Percentiles rank a stretch among this genome's conserved stretches.
These are phyloP conservation scores for Backusella liffmaniae DNA, from an alignment of 192 early-diverging fungal genomes.

Conservation along the genomic window DNA sequence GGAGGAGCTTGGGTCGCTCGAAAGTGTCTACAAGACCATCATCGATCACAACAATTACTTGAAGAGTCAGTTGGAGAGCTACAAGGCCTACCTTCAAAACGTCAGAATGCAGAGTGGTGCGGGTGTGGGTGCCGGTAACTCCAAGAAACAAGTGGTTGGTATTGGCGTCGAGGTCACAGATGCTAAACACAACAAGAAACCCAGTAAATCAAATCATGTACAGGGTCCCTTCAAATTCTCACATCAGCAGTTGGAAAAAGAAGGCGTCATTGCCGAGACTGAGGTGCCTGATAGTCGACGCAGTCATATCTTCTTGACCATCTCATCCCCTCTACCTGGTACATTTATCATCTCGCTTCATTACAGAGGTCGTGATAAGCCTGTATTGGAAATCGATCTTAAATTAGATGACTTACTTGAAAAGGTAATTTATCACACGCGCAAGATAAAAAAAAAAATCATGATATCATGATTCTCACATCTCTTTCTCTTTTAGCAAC, in stretches of 20 bases:
- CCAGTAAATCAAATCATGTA: conserved; percentile 30
- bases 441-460: not conserved
- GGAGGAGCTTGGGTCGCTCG: conserved; percentile 74
- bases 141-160: conserved; percentile 45
- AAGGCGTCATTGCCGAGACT: conserved; percentile 86
- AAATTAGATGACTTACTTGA: conserved; percentile 81
- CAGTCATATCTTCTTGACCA: conserved; percentile 84
- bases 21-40: conserved; percentile 89
- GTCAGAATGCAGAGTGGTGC: conserved; percentile 69
- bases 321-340: conserved; percentile 81
- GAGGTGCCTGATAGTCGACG: conserved; percentile 88
- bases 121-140: not conserved
- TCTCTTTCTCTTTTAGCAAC: conserved; percentile 61
- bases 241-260: conserved; percentile 80
- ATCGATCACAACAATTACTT: conserved; percentile 93
- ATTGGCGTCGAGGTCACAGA: conserved; percentile 60
- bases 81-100: conserved; percentile 93
- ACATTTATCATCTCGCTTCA: conserved; percentile 88
- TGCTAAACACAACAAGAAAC: conserved; percentile 46
- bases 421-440: conserved; percentile 45
- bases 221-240: conserved; percentile 80
- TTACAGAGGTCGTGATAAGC: conserved; percentile 87
- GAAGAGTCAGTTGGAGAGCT: conserved; percentile 83
- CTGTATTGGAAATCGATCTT: conserved; percentile 94
- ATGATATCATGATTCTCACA: not conserved